Evolutionary conservation across 495 filamentous ascomycete genomes (phyloP), one percentile per base, ranked within the genome.

Genomic region (Hapsidospora chrysogenum): DNA sequence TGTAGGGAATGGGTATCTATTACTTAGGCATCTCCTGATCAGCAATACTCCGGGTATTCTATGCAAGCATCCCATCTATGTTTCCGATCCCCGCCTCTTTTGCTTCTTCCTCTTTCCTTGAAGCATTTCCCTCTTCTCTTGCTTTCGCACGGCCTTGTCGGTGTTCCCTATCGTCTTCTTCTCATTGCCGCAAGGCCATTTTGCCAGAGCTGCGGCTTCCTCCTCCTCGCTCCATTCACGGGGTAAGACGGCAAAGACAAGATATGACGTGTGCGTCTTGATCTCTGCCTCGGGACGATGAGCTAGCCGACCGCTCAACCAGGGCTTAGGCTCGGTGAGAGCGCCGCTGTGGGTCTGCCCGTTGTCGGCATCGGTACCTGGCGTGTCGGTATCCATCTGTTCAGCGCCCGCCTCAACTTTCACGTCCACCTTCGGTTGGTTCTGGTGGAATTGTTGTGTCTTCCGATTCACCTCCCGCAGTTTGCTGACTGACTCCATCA

Each of bases 211-310:
- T 11, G 56, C 63, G n/a, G 64, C 60, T 56, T 99, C 89, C 45
- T 93, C 80, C 42, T 78, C 80, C 32, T 72, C 77, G 0, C 59
- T 74, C 92, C 89, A 96, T 35, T 78, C 77, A 33, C 72, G 61
- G 9, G 92, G 92, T 35, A 99, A 56, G 4, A 89, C 58, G 1
- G 92, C 89, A 67, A 99, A 97, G 4, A 92, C 79, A 11, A 99
- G 65, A 53, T 96, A 99, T 9, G 76, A 84, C 0, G 89, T 99
- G 55, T 99, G 89, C 8, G 74, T 85, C 67, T 93, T 94, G 20
- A 95, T 54, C 57, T 99, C 86, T 1, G 74, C 64, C 57, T 96
- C 89, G 4, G 76, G 69, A 17, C 85, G 71, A 41, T 85, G 81
- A 8, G 80, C 63, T 36, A 95, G 43, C 14, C 74, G 70, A 4